Evolutionary conservation across 2,329 filamentous ascomycete genomes (phyloP), one percentile per base, ranked within the genome.

Genomic region (Paecilomyces sp.): DNA sequence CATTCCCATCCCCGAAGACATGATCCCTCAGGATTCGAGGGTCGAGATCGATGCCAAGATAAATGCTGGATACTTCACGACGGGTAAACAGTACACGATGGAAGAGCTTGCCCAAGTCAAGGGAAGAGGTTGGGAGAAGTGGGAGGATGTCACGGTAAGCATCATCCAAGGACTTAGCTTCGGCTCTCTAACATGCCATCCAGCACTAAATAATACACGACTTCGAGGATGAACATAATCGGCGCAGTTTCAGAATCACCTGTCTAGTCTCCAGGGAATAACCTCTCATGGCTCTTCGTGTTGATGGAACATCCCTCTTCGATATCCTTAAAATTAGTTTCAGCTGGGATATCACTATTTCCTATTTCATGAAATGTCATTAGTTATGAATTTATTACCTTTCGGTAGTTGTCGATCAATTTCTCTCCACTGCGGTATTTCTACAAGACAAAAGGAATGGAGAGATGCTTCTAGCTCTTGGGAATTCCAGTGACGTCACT

Each of bases 1-100:
- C 62, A 87, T 97, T 55, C 92, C 95, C 62, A 91, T 97, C 64
- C 94, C 93, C 3, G 91, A 96, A 65, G 89, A 94, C 33, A 87
- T 94, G 84, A 97, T 97, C 68, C 94, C 94, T 12, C 90, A 88
- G 63, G 94, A 97, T 76, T 96, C 92, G 57, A 83, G 93, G 65
- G 94, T 97, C n/a, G 94, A 99, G 76, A 99, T 97, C 70, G 94
- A 97, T 75, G 94, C 94, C 61, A 97, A 97, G 81, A 97, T 97
- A 72, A 94, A 93, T 67, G 92, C 93, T 62, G 94, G 86, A 24
- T 88, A 88, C 70, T 88, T 97, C 74, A 97, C 93, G 6, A 91
- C 88, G 12, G 93, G 92, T 56, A 92, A 94, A 76, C 85, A 91
- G 67, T 91, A 95, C 85, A 94, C 90, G 1, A 86, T 88, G 71